These are phyloP conservation scores for Pichia sp. DNA, from an alignment of 1,139 yeast species.

Conservation along the genomic window DNA sequence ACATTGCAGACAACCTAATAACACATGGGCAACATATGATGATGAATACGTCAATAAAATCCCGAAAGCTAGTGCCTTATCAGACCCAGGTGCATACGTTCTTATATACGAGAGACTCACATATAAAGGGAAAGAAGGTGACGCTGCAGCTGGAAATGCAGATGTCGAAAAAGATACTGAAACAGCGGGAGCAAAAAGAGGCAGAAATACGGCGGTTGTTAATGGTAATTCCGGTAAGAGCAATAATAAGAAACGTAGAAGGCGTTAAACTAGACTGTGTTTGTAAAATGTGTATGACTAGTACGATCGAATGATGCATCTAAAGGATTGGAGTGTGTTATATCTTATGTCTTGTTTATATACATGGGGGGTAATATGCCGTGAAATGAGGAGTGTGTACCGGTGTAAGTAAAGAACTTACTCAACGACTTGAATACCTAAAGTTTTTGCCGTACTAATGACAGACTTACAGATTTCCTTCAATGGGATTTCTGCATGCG, in stretches of 20 bases:
- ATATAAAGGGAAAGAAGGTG: constrained; percentile 30
- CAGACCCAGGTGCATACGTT: constrained; percentile 86
- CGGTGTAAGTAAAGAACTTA: constrained; percentile 23
- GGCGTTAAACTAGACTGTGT: too few species aligned
- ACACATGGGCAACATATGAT: constrained; percentile 88
- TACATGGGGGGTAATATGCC: too few species aligned
- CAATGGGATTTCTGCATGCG: constrained; percentile 65
- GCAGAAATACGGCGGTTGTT: background rate
- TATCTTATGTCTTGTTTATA: background rate
- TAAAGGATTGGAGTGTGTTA: background rate
- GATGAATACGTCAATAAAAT: constrained; percentile 80
- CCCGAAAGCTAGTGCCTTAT: constrained; percentile 64
- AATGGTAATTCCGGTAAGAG: too few species aligned
- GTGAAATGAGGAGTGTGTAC: too few species aligned
- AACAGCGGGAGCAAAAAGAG: constrained; percentile 8
- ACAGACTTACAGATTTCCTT: constrained; percentile 77
- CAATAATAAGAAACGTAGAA: too few species aligned
- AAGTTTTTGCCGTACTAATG: constrained; percentile 77
- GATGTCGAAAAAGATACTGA: constrained; percentile 1
- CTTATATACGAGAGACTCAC: constrained; percentile 73
- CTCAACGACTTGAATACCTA: constrained; percentile 79
- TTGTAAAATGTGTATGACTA: too few species aligned
- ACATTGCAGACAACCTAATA: constrained; percentile 87
- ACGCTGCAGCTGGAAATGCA: background rate
- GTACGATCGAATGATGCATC: background rate